These are phyloP conservation scores for Aschersonia sp. DNA, from an alignment of 2,329 filamentous ascomycete species.

Conservation along the genomic window DNA sequence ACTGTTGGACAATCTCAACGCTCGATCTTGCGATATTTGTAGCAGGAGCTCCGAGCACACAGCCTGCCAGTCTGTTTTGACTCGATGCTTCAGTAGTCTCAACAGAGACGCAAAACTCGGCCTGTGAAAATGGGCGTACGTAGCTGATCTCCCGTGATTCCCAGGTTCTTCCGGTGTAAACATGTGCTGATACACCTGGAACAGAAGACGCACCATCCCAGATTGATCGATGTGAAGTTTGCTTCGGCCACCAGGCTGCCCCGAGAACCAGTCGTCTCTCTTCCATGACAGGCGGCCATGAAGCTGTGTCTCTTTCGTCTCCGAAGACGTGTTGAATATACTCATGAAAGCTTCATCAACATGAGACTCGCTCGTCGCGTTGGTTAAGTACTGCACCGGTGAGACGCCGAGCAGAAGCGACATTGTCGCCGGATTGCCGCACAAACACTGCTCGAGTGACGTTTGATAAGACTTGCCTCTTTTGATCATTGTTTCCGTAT, in stretches of 20 bases:
- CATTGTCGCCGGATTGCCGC: constrained; percentile 29
- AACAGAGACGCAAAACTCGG: constrained; percentile 24
- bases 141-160: constrained; percentile 1
- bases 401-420: constrained; percentile 35
- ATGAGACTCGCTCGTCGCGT: constrained; percentile 24
- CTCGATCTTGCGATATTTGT: constrained; percentile 15
- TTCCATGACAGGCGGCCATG: constrained; percentile 21
- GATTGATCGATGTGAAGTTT: constrained; percentile 19
- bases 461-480: constrained; percentile 9
- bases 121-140: constrained; percentile 19
- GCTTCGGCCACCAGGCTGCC: constrained; percentile 6
- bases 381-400: constrained; percentile 35
- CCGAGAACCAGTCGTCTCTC: constrained; percentile 16
- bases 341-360: constrained; percentile 23
- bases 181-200: constrained; percentile 28
- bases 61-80: constrained; percentile 18
- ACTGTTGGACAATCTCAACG: constrained; percentile 14
- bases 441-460: constrained; percentile 26
- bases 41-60: constrained; percentile 15
- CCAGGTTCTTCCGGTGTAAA: constrained; percentile 23
- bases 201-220: constrained; percentile 23
- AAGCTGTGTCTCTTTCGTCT: constrained; percentile 9
- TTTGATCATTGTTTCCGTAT: constrained; percentile 30
- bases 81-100: constrained; percentile 17
- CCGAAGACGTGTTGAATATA: constrained; percentile 5